phyloP scores from a whole-genome alignment of 2,329 filamentous ascomycete species.

The Proliferodiscus dingleyae region DNA sequence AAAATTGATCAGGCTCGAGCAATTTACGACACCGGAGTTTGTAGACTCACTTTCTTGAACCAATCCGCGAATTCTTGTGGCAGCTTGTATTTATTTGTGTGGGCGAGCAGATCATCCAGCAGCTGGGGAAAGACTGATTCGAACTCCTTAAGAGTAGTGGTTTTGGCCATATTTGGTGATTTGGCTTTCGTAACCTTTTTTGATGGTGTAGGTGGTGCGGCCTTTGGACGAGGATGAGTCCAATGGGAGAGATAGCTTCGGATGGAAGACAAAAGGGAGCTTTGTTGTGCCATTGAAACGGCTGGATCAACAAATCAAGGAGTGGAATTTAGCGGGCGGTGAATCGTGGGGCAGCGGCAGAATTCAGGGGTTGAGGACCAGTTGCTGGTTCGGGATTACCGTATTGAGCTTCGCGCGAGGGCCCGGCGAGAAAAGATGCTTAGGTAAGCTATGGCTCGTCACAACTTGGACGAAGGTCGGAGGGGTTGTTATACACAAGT shows the following conservation, averaged over 20 bases:
- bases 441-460: no score
- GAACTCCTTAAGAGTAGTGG: constrained; percentile 78
- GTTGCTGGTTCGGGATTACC: background rate
- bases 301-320: no score
- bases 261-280: no score
- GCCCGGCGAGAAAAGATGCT: no score
- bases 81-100: constrained; percentile 77
- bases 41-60: constrained; percentile 54
- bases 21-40: background rate
- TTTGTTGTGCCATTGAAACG: no score
- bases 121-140: constrained; percentile 86
- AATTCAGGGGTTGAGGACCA: background rate
- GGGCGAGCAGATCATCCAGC: constrained; percentile 72
- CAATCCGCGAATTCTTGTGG: constrained; percentile 77
- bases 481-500: no score
- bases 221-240: no score
- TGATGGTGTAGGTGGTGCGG: background rate
- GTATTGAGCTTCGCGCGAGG: no score
- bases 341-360: constrained; percentile 11
- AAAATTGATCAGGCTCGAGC: constrained; percentile 1
- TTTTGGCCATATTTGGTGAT: constrained; percentile 58
- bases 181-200: constrained; percentile 9
- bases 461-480: no score
- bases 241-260: no score
- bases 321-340: no score